Base-by-base conservation (phyloP, 306 rosid genomes). In the Cucurbita ficifolia region DNA sequence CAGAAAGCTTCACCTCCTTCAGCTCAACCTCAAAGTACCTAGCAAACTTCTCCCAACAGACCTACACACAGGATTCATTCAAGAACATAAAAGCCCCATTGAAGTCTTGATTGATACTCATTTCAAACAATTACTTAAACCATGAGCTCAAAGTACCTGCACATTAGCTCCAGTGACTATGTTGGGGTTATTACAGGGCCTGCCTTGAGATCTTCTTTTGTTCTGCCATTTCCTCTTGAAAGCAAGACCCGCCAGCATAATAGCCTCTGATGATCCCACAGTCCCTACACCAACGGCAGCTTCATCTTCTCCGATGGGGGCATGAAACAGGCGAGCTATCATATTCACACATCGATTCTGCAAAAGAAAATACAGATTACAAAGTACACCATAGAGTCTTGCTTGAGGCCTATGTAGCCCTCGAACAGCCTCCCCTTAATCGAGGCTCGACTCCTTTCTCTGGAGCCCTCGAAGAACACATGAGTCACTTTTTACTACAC, bases 11-110 rank as follows among this genome's bases (percentile, higher is more conserved):
- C 72, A 93, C 96, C 85, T 93, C 98, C 84, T 90, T 93, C 56
- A 93, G 90, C 59, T 93, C 98, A 4, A 93, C 98, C 86, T 93
- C 98, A 54, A 93, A 93, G 83, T 93, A 93, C 86, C 92, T 86
- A 0, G 94, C 98, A 76, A 93, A 93, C 76, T 93, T 90, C 80
- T 93, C 97, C 98, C 98, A 90, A 76, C 98, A 93, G 16, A 93
- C 98, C 98, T 92, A 79, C 43, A 42, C 14, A 71, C 21, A 14
- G n/a, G 67, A 84, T 45, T 1, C 9, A 29, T 29, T 29, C 33
- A 29, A 29, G 33, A 29, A 29, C 33, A 29, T 29, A 29, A 29
- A 29, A 29, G 3, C 33, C 33, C 33, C 33, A 29, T 29, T 29
- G 33, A 29, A 29, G 33, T 3, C 33, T 29, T 29, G 33, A 29